A percentile compares a stretch with the other conserved stretches of the same genome.
Evolutionary conservation across 2,329 filamentous ascomycete genomes (phyloP).

Genomic region (Alternaria novae-zelandiae): DNA sequence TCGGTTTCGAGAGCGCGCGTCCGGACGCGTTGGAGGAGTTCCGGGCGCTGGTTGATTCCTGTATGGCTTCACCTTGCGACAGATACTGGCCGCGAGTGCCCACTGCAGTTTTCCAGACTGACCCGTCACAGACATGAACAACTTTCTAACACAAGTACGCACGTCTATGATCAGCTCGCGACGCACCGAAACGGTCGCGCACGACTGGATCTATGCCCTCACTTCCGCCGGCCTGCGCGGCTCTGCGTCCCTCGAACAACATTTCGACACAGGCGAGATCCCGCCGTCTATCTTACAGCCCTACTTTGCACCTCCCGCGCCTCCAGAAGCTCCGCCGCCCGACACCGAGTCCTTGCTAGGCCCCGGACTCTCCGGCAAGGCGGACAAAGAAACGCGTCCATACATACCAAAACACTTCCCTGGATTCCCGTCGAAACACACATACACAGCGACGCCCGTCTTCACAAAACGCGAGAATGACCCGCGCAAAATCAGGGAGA

Average conservation of each 20-base stretch:
- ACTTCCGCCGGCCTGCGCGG: slow-evolving; percentile 49
- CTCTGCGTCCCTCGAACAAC: slow-evolving; percentile 48
- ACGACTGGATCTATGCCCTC: slow-evolving; percentile 64
- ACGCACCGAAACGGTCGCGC: slow-evolving; percentile 61
- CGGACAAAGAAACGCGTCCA: slow-evolving; percentile 54
- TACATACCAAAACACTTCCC: slow-evolving; percentile 69
- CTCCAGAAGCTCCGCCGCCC: slow-evolving; percentile 49
- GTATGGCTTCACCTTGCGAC: slow-evolving; percentile 52
- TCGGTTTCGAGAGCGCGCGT: slow-evolving; percentile 62
- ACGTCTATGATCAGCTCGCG: slow-evolving; percentile 65
- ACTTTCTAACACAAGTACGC: slow-evolving; percentile 60
- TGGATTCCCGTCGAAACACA: slow-evolving; percentile 67
- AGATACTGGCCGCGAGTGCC: slow-evolving; percentile 9
- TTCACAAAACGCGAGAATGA: slow-evolving; percentile 66
- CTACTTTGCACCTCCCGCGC: slow-evolving; percentile 50
- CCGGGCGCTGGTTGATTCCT: slow-evolving; percentile 63
- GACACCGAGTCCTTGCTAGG: slow-evolving; percentile 59
- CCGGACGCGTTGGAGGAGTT: slow-evolving; percentile 65
- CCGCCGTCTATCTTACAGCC: slow-evolving; percentile 47
- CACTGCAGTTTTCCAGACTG: slow-evolving; percentile 12
- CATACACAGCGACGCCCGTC: slow-evolving; percentile 66
- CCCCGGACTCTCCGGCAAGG: slow-evolving; percentile 56
- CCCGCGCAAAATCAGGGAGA: slow-evolving; percentile 65
- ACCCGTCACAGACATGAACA: slow-evolving; percentile 57
- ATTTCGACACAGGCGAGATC: slow-evolving; percentile 51